These are phyloP conservation scores for Sporobolomyces phaffii DNA, from an alignment of 768 basidiomycete genomes.

Conservation along the genomic window DNA sequence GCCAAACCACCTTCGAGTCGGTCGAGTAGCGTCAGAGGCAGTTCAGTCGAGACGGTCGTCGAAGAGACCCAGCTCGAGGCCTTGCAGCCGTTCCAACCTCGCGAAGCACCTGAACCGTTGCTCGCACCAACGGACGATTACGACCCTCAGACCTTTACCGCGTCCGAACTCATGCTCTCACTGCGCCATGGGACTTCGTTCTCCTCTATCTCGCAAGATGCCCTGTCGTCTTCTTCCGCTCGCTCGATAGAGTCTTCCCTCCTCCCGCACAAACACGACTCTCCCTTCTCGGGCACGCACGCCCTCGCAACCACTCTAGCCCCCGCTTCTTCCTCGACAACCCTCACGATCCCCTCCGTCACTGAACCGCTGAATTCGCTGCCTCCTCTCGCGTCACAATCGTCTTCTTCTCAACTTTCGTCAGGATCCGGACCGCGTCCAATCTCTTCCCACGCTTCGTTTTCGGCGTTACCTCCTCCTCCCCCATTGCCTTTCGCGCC, in stretches of 20 bases:
- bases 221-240: background rate
- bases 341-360: background rate
- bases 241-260: background rate
- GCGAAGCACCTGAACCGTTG: background rate
- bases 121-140: background rate
- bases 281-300: background rate
- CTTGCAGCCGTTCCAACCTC: background rate
- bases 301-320: background rate
- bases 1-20: background rate
- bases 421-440: too few species aligned
- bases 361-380: background rate
- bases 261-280: background rate
- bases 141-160: background rate
- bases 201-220: background rate
- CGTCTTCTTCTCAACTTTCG: background rate
- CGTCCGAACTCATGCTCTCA: constrained; percentile 2
- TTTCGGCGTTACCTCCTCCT: constrained; percentile 4
- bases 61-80: background rate
- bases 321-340: background rate
- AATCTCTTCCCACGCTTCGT: constrained; percentile 1
- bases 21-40: background rate
- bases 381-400: background rate
- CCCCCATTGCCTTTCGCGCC: background rate
- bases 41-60: background rate
- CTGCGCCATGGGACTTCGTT: background rate